Evolutionary conservation across 192 early-diverging fungal genomes (phyloP), one percentile per base, ranked within the genome.

Genomic region (Backusella tuberculispora): DNA sequence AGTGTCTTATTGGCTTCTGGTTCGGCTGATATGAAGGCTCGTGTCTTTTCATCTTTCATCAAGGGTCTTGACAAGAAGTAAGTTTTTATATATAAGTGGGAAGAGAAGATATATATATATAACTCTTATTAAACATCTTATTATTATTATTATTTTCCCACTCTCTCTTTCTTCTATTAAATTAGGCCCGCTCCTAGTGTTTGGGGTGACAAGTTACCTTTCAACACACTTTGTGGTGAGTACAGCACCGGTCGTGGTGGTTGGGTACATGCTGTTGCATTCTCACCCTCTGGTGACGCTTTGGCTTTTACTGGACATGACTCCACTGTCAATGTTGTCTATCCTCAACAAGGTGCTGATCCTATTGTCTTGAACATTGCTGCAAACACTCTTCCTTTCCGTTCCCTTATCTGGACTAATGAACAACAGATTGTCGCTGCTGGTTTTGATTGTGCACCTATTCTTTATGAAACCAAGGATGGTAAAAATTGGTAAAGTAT

Each of bases 201-300:
- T 14, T 99, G 97, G 97, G 97, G 96, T 38, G 95, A 97, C 69
- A 95, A 95, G 72, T 83, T 97, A 29, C 96, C 96, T 8, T 97
- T 99, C 82, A 95, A 91, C 80, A 95, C 93, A 26, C 83, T 99
- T 12, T 95, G 94, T 73, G 95, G 91, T 45, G 98, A 99, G 74
- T 97, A 92, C 71, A 86, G 81, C 38, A 90, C 85, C 50, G 85
- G 85, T 9, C 76, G 84, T 45, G 88, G 92, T 76, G 98, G 97
- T 48, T 99, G 97, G 97, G 89, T 98, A 34, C 98, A 98, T 78
- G 83, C 88, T 69, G 92, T 98, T 19, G 91, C 93, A 1, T 99
- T 99, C 73, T 94, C 93, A 40, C 97, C 98, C 42, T 91, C 86
- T 71, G 97, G 97, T 66, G 90, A 97, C 64, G 78, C 85, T 14